phyloP scores from a whole-genome alignment of 2,329 filamentous ascomycete genomes.

The Claviceps lovelessii region DNA sequence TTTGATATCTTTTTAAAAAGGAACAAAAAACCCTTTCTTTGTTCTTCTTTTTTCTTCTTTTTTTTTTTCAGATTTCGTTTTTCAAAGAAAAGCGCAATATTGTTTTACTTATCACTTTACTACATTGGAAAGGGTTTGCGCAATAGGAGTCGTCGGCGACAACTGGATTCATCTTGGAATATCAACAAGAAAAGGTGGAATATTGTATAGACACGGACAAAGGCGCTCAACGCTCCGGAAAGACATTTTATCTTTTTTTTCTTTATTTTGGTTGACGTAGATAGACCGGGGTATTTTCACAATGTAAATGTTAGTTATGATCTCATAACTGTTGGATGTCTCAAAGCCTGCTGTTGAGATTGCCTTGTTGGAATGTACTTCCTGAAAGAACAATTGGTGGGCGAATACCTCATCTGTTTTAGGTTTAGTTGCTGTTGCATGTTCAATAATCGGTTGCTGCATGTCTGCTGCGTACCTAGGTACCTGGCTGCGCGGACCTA shows the following conservation, averaged over 20 bases:
- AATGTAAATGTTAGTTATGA: neutral
- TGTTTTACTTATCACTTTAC: neutral
- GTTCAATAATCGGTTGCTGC: no score
- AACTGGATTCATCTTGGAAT: constrained; percentile 4
- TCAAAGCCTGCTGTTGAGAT: neutral
- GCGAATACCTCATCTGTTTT: no score
- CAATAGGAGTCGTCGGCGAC: constrained; percentile 8
- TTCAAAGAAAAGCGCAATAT: neutral
- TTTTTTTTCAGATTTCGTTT: no score
- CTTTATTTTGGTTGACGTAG: neutral
- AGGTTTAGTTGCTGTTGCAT: no score
- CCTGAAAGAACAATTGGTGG: no score
- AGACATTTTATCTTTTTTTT: neutral
- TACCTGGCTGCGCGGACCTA: no score
- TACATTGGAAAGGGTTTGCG: neutral
- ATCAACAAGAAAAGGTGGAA: neutral
- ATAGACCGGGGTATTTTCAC: neutral
- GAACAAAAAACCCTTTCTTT: no score
- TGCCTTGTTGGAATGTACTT: neutral
- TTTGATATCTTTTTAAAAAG: neutral
- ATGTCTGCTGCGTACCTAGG: no score
- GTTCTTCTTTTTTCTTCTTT: neutral
- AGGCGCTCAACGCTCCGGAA: constrained; percentile 9
- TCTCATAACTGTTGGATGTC: neutral
- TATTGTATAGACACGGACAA: constrained; percentile 1